phyloP scores from a whole-genome alignment of 306 rosid species.

The Quercus ilex region DNA sequence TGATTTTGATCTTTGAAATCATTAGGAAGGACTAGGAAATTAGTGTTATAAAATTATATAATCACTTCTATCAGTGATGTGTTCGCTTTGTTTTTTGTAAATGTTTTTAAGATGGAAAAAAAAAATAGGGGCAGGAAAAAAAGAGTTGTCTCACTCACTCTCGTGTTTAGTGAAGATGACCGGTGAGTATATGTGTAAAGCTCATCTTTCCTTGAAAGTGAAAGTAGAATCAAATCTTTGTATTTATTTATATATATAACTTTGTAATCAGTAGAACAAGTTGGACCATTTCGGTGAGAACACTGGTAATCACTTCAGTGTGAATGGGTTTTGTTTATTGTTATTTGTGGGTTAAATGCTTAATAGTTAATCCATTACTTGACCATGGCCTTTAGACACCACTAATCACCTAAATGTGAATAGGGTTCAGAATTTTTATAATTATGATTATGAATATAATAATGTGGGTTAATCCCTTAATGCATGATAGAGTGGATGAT shows the following conservation, averaged over 20 bases:
- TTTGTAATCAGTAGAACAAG: constrained; percentile 6
- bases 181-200: constrained; percentile 29
- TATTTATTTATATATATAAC: constrained; percentile 4
- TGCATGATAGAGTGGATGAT: not conserved
- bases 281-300: not conserved
- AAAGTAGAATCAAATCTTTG: constrained; percentile 39
- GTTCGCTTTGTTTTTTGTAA: constrained; percentile 23
- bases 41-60: not conserved
- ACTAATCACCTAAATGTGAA: too few relatives aligned
- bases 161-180: constrained; percentile 14
- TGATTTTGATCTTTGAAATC: not conserved
- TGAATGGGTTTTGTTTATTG: not conserved
- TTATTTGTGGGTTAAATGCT: not conserved
- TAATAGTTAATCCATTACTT: too few relatives aligned
- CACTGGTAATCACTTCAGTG: not conserved
- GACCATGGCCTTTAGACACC: too few relatives aligned
- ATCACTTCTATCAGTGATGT: not conserved
- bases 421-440: too few relatives aligned
- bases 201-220: constrained; percentile 39
- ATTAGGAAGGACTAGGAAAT: not conserved
- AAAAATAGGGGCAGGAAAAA: not conserved
- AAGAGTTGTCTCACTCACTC: not conserved
- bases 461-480: not conserved
- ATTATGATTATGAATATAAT: not conserved
- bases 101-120: constrained; percentile 15